Conservation (phyloP, 257 asterid genomes). For the Solanum pennellii region DNA sequence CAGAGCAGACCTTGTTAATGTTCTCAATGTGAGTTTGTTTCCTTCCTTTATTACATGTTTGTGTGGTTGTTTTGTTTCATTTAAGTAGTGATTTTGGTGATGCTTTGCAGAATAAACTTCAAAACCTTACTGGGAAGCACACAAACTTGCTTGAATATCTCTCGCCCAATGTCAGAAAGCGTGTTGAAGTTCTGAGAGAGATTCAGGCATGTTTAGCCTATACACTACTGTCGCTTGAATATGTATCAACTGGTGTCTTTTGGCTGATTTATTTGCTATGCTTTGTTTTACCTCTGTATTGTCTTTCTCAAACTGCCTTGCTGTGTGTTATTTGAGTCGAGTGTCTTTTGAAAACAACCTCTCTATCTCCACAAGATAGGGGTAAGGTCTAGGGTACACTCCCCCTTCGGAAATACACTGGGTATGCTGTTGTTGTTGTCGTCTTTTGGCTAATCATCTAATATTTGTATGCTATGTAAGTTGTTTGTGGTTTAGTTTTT, state of each 20-base stretch:
- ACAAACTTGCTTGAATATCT: constrained; percentile 44
- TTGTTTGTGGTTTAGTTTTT: neutral
- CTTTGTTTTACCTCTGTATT: neutral
- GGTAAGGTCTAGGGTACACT: neutral
- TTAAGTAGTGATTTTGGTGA: neutral
- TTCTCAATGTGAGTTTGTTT: constrained; percentile 43
- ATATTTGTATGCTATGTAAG: neutral
- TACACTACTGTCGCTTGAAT: neutral
- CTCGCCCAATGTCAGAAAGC: constrained; percentile 39
- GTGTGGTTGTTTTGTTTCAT: neutral
- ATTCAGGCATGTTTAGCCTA: constrained; percentile 27
- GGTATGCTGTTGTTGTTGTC: neutral
- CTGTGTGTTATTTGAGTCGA: neutral
- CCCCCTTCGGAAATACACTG: neutral
- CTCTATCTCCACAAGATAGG: neutral
- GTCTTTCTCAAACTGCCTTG: neutral
- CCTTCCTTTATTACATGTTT: neutral
- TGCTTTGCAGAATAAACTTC: constrained; percentile 46
- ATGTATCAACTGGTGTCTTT: neutral
- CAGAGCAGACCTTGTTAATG: constrained; percentile 63
- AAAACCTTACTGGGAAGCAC: constrained; percentile 53
- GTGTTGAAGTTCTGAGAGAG: constrained; percentile 49
- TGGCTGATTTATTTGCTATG: neutral
- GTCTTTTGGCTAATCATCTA: neutral
- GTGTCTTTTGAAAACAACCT: neutral